Evolutionary conservation across 805 yeast species (phyloP), one percentile per base, ranked within the genome.

Genomic region (Huiozyma naganishii): DNA sequence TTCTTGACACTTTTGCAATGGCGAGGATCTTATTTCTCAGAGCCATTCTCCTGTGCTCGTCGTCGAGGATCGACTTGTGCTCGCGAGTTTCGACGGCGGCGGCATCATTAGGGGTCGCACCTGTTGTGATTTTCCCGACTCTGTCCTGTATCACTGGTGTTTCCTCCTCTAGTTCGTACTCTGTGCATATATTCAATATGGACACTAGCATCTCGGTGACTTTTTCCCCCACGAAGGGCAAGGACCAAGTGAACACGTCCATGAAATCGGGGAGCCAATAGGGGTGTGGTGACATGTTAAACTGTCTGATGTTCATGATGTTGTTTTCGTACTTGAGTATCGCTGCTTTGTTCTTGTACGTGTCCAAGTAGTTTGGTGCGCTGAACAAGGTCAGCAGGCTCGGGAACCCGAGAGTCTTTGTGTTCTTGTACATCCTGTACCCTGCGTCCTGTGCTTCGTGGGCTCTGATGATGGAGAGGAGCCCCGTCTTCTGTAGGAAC

Each of bases 381-480:
- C 94, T 82, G 65, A 90, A 90, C 67, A 90, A 78, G 3, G 97
- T 88, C 61, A 90, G 75, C 34, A 90, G 72, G 6, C 90, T 77
- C 1, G 97, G 97, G 60, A 90, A 90, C 9, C 94, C 94, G 57
- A 88, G 79, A 4, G 83, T 72, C 48, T 77, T 74, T 1, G 95
- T 85, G 51, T 85, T 77, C 54, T 81, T 83, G 66, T 90, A 90
- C 86, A 92, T 92, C 59, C 96, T 71, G 65, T 89, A 90, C 33
- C 98, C 98, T 7, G 92, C 89, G 63, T 90, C 97, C 64, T 90
- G 98, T 1, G 97, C 97, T 66, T 90, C 97, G 62, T 90, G 98
- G 1, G 97, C 97, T 46, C 98, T 73, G 39, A 90, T 86, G 32
- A 90, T 76, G n/a, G 88, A 82, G 30, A 90, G 67, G 33, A 90